phyloP scores from a whole-genome alignment of 108 stramenopile genomes.

The Pseudonitzschia delicatissima region DNA sequence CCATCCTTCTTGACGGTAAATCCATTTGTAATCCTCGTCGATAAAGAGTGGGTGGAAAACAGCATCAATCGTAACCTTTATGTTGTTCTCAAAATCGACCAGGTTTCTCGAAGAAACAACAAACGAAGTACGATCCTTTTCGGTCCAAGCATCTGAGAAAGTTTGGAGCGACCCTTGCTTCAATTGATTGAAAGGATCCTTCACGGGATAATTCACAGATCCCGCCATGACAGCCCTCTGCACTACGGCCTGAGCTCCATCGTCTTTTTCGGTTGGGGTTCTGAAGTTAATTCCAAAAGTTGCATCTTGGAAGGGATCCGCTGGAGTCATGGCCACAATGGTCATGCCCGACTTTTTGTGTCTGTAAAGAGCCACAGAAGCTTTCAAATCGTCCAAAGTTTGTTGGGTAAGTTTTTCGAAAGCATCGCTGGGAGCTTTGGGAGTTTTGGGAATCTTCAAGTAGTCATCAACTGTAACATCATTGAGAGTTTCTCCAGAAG shows the following conservation, averaged over 20 bases:
- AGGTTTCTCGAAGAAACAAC: conserved; percentile 77
- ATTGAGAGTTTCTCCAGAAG: not conserved
- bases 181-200: conserved; percentile 93
- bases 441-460: not conserved
- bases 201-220: conserved; percentile 81
- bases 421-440: not conserved
- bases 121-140: conserved; percentile 93
- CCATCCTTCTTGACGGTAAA: conserved; percentile 94
- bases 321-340: conserved; percentile 72
- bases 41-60: conserved; percentile 86
- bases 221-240: conserved; percentile 93
- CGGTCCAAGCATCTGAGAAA: conserved; percentile 92
- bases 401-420: conserved; percentile 2
- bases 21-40: conserved; percentile 65
- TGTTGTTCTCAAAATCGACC: conserved; percentile 82
- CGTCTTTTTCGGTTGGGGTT: conserved; percentile 76
- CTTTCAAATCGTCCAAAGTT: not conserved
- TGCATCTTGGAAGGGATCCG: conserved; percentile 79
- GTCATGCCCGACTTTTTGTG: conserved; percentile 76
- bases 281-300: conserved; percentile 95
- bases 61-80: conserved; percentile 93
- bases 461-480: not conserved
- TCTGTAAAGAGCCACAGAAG: conserved; percentile 10
- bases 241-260: conserved; percentile 91
- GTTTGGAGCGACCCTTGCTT: conserved; percentile 90